Percentiles rank a stretch among this genome's conserved stretches.
Conservation (phyloP, 2,329 filamentous ascomycete species). For the Ceratocystis destructans region DNA sequence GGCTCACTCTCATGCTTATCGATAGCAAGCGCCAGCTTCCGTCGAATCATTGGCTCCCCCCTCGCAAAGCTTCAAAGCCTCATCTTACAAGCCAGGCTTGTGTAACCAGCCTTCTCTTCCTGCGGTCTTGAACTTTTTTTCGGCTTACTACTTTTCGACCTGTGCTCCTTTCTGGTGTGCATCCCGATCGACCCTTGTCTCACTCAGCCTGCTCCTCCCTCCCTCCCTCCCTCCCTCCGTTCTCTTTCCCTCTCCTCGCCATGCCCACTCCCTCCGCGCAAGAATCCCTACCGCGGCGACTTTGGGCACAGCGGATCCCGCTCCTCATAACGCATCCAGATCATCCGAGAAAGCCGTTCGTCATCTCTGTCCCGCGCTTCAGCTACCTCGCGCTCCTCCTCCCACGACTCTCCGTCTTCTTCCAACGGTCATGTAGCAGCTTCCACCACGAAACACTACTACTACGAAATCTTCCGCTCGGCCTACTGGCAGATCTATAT, state of each 20-base stretch:
- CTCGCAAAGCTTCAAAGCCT: no score
- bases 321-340: conserved; percentile 40
- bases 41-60: no score
- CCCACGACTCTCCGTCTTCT: conserved; percentile 41
- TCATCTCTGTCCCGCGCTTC: conserved; percentile 43
- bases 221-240: conserved; percentile 24
- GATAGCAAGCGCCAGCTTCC: not conserved
- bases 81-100: no score
- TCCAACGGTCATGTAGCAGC: conserved; percentile 41
- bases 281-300: conserved; percentile 30
- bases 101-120: no score
- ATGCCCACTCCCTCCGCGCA: conserved; percentile 10
- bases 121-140: not conserved
- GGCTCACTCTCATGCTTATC: not conserved
- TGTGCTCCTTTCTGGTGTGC: not conserved
- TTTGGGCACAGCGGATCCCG: conserved; percentile 43
- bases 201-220: not conserved
- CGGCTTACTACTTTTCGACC: not conserved
- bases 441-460: conserved; percentile 45
- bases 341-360: conserved; percentile 35
- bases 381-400: conserved; percentile 45
- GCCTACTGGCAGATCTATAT: conserved; percentile 44
- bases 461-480: conserved; percentile 40
- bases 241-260: not conserved
- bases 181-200: not conserved